Base-by-base conservation (phyloP, 345 rosid genomes). In the Ceriops decandra region DNA sequence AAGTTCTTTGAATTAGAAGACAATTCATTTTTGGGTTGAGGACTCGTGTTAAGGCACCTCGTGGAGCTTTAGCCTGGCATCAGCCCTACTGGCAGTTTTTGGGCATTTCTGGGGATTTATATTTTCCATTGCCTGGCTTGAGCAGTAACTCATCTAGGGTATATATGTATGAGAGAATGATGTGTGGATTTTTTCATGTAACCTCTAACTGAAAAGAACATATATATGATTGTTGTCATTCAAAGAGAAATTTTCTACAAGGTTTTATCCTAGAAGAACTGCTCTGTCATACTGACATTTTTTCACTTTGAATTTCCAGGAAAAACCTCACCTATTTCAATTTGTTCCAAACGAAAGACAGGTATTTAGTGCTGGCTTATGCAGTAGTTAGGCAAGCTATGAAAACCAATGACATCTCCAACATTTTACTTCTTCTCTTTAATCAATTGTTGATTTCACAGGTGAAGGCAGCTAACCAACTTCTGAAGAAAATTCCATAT, bases 321-420 rank as follows among this genome's bases (percentile, higher is more conserved):
- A 90, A 80, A 88, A 88, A 68, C 97, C 97, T 62, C 90, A 87
- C 74, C 74, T 87, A 33, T 95, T 91, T 82, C 95, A 91, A 80
- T 95, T 95, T 82, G 93, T 90, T 84, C 96, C 97, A 68, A 95
- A 95, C 72, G 92, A 95, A 81, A 87, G 86, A 69, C 98, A 95
- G 91, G 98, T 95, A 75, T 63, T 60, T 57, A 24, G 38, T 52
- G 38, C 28, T 49, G 17, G 35, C 35, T 61, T 21, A 16, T 63
- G 46, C 51, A 31, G 61, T 66, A 62, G 57, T 78, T 47, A 35
- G 36, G 33, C 57, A 27, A 49, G 46, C 51, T 53, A 17, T 27
- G 8, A 49, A 10, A 60, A 21, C 46, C 46, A 3, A 56, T 38
- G 17, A 11, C 32, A 60, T 20, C 47, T 57, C 49, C 47, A 21